Base-by-base conservation (phyloP, 257 asterid species). In the Plantago major region DNA sequence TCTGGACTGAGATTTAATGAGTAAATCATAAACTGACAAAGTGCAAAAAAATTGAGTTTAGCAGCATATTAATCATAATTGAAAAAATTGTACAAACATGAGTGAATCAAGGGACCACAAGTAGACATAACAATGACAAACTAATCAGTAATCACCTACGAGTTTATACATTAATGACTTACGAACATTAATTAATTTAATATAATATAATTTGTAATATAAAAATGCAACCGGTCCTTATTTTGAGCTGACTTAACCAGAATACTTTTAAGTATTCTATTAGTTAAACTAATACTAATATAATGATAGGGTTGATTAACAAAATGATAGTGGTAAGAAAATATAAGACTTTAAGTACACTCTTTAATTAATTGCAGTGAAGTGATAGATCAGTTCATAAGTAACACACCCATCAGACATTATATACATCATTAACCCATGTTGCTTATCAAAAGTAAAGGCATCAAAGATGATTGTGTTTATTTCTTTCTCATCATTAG, bases 261-360 rank as follows among this genome's bases (percentile, higher is more conserved):
- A 57, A 15, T 42, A 37, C 45, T 57, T 40, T 57, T 40, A 15
- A 0, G 2, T n/a, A 37, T 37, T 56, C 43, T 37, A 42, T 16
- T 14, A 49, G 43, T 14, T 46, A 47, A 17, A 38, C 44, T 18
- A 58, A 30, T 30, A 5, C 37, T 8, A 4, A n/a, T 11, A 9
- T 46, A 15, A 13, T 38, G 63, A 18, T n/a, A 28, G 37, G 33
- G 56, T 11, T 59, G 69, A 61, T 72, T 63, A 65, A 62, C 22
- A 72, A 63, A 73, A 62, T 69, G 70, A 58, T 76, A 66, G 73
- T 72, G 55, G 75, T 72, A 72, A 63, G 76, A 11, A 46, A 57
- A 57, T 42, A 8, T 73, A 76, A 73, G 82, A 54, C 79, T 73
- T 77, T 46, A 77, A 73, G 68, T 18, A 65, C 42, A 76, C 73